Conservation (phyloP, 176 grass and related monocot genomes). For the Pontederia paniculata region DNA sequence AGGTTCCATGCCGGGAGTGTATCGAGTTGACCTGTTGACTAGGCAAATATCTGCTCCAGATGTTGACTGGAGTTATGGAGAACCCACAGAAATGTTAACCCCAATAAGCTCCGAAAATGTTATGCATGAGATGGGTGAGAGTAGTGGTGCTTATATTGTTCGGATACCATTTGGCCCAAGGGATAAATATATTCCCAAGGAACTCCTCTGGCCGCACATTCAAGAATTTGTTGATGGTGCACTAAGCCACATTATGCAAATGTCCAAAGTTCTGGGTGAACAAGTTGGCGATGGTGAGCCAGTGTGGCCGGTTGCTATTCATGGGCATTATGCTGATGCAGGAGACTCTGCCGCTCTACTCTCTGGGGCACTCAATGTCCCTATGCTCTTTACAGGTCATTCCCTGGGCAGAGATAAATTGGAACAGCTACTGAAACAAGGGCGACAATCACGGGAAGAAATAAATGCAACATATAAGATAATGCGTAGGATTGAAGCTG, state of each 20-base stretch:
- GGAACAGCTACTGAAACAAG: conserved; percentile 69
- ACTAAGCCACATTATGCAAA: conserved; percentile 47
- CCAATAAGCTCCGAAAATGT: conserved; percentile 42
- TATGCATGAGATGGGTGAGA: conserved; percentile 60
- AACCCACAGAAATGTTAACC: conserved; percentile 47
- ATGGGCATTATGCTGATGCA: conserved; percentile 68
- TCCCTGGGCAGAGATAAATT: conserved; percentile 77
- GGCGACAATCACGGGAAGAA: conserved; percentile 61
- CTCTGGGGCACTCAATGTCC: conserved; percentile 55
- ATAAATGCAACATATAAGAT: conserved; percentile 81
- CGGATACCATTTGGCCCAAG: conserved; percentile 69
- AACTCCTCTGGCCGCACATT: conserved; percentile 60
- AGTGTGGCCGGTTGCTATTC: conserved; percentile 65
- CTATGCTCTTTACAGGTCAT: conserved; percentile 70
- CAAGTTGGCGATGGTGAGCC: conserved; percentile 43
- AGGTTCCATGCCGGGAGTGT: conserved; percentile 74
- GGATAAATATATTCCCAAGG: conserved; percentile 69
- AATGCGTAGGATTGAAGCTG: conserved; percentile 71
- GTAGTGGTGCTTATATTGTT: conserved; percentile 60
- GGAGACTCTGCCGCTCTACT: conserved; percentile 55
- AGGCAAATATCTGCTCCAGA: conserved; percentile 61
- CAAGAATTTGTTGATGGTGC: conserved; percentile 86
- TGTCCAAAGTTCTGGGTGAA: conserved; percentile 60
- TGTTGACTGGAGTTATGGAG: conserved; percentile 65
- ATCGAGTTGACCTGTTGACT: conserved; percentile 60